Conservation (phyloP, 1,139 yeast genomes). For the Meyerozyma guilliermondii region DNA sequence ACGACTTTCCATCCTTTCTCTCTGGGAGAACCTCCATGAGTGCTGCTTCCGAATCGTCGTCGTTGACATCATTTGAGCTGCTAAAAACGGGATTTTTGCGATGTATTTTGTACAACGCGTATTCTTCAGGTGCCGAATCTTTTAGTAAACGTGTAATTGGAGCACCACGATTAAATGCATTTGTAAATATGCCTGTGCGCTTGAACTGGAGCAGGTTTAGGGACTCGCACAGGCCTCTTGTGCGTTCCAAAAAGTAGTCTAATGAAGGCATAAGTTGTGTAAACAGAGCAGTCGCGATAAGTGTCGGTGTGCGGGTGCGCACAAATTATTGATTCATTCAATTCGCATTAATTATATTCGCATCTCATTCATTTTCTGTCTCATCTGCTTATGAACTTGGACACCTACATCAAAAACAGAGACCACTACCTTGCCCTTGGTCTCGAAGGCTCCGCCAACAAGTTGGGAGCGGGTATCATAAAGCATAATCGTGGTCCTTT, state of each 20-base stretch:
- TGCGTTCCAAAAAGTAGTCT: constrained; percentile 19
- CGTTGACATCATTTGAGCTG: not conserved
- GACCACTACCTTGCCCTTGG: constrained; percentile 72
- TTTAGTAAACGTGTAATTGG: constrained; percentile 10
- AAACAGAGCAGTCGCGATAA: constrained; percentile 7
- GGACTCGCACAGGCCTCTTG: constrained; percentile 16
- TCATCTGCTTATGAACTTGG: not conserved
- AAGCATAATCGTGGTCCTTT: constrained; percentile 60
- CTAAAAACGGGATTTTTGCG: not conserved
- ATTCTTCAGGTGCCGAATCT: constrained; percentile 10
- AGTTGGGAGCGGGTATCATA: constrained; percentile 89
- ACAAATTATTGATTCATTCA: not conserved
- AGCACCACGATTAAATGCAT: constrained; percentile 10
- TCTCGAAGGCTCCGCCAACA: constrained; percentile 95
- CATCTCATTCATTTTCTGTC: not conserved
- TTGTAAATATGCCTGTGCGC: constrained; percentile 11
- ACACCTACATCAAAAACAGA: constrained; percentile 15
- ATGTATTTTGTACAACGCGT: constrained; percentile 8
- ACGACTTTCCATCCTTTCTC: constrained; percentile 34
- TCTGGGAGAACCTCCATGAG: constrained; percentile 21
- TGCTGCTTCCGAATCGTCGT: constrained; percentile 4
- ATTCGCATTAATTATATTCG: not conserved
- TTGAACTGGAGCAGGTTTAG: constrained; percentile 6
- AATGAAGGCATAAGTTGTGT: constrained; percentile 20
- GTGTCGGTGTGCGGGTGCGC: not conserved